Evolutionary conservation across 164 flowering plant species (phyloP).

Genomic region (Macadamia integrifolia): DNA sequence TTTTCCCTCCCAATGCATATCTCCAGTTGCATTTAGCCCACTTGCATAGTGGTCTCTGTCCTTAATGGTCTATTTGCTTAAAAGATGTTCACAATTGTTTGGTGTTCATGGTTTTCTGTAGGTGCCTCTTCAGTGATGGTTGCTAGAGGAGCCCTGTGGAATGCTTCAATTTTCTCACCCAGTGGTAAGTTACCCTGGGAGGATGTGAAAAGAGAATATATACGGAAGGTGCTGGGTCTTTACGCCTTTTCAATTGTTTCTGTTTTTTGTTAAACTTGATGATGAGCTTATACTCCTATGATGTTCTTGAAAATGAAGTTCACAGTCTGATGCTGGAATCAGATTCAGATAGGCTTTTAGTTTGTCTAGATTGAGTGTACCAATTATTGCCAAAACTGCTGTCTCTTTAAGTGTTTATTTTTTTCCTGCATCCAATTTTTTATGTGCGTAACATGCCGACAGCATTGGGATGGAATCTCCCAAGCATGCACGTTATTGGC

Average conservation of each 20-base stretch:
- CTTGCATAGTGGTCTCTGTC: not conserved
- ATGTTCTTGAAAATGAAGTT: too few species aligned
- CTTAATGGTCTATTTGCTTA: not conserved
- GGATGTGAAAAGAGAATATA: slow-evolving; percentile 70
- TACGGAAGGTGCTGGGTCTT: slow-evolving; percentile 53
- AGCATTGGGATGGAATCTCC: too few species aligned
- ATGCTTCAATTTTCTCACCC: slow-evolving; percentile 81
- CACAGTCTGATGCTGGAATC: not conserved
- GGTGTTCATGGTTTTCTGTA: slow-evolving; percentile 14
- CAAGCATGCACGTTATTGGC: too few species aligned
- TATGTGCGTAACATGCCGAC: too few species aligned
- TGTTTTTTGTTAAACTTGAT: not conserved
- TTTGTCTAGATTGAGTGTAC: too few species aligned
- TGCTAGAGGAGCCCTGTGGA: slow-evolving; percentile 96
- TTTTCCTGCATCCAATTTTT: not conserved
- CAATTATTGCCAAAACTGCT: too few species aligned
- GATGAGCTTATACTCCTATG: too few species aligned
- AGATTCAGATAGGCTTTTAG: too few species aligned
- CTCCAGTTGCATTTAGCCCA: not conserved
- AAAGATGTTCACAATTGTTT: not conserved
- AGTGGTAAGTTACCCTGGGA: slow-evolving; percentile 66
- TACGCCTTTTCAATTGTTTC: not conserved
- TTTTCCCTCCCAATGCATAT: not conserved
- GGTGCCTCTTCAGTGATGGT: slow-evolving; percentile 93
- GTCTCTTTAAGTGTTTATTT: not conserved